Evolutionary conservation across 2,329 filamentous ascomycete species (phyloP), one percentile per base, ranked within the genome.

Genomic region (Colletotrichum nymphaeae): DNA sequence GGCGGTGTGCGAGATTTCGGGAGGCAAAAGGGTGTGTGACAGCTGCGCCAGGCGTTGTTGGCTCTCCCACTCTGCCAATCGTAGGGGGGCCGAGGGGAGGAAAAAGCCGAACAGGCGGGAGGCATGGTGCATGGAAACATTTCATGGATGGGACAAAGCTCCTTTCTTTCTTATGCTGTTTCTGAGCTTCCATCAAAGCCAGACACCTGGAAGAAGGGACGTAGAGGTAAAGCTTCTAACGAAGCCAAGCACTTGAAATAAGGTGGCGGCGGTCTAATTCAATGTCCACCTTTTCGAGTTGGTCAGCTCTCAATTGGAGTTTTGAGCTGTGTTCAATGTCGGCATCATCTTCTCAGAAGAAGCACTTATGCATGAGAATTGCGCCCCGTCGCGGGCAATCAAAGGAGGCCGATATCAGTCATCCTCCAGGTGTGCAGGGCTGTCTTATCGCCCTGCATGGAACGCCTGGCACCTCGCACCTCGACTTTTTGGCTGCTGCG

Each of bases 1-100:
- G 71, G 71, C 71, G 71, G 71, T 73, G 71, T 73, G 60, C 16
- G 37, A 60, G 63, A 56, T 42, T n/a, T 58, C 56, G 63, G 59
- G 53, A 64, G 65, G 69, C 69, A 32, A 69, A 64, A 37, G 55
- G 60, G 46, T 52, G 70, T 59, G 46, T 30, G 11, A 26, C 24
- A 30, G 16, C n/a, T 64, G 57, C 35, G 28, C 35, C 55, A 14
- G 32, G 28, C 28, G 60, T 32, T 19, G 30, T 32, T 19, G 30
- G 11, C 24, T 28, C 37, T 42, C 5, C 37, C 37, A 16, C 14
- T 19, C 57, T 42, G 69, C 69, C 55, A 59, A 69, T 60, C 59
- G 37, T 24, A 69, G 59, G 60, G 66, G 42, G 58, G 49, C 42
- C 42, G 42, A 30, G 16, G 32, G 49, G 32, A 24, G 24, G 12